Percentiles rank a stretch among this genome's conserved stretches.
phyloP scores from a whole-genome alignment of 2,329 filamentous ascomycete species.

The Colletotrichum liriopes region DNA sequence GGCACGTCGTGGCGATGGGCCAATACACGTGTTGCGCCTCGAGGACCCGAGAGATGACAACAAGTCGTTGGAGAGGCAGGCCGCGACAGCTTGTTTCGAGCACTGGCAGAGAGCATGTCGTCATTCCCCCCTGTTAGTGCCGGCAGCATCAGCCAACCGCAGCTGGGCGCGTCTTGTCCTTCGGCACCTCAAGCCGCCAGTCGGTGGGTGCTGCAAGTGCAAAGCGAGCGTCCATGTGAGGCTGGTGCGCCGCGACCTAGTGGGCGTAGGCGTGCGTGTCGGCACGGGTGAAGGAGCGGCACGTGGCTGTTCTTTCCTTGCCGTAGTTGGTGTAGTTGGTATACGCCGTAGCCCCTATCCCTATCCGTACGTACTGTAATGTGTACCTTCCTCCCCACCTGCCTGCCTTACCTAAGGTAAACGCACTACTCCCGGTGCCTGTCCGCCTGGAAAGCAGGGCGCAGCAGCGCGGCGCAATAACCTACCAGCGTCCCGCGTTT shows the following conservation, averaged over 20 bases:
- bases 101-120: conserved; percentile 19
- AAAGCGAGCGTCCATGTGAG: neutral
- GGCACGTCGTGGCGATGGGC: neutral
- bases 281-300: neutral
- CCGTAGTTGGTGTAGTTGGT: too few relatives aligned
- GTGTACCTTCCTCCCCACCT: neutral
- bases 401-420: neutral
- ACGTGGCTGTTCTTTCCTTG: neutral
- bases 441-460: conserved; percentile 36
- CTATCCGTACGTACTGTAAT: neutral
- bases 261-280: neutral
- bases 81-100: conserved; percentile 22
- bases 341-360: too few relatives aligned
- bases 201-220: neutral
- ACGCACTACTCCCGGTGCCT: neutral
- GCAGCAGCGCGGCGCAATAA: conserved; percentile 26
- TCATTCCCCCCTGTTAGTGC: conserved; percentile 21
- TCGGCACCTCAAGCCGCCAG: conserved; percentile 13
- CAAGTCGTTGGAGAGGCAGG: neutral
- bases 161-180: neutral
- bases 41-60: neutral
- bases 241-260: neutral
- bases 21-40: too few relatives aligned
- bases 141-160: conserved; percentile 8
- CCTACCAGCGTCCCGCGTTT: conserved; percentile 2